A percentile compares a stretch with the other conserved stretches of the same genome.
phyloP scores from a whole-genome alignment of 2,329 filamentous ascomycete genomes.

The Venturia nashicola region DNA sequence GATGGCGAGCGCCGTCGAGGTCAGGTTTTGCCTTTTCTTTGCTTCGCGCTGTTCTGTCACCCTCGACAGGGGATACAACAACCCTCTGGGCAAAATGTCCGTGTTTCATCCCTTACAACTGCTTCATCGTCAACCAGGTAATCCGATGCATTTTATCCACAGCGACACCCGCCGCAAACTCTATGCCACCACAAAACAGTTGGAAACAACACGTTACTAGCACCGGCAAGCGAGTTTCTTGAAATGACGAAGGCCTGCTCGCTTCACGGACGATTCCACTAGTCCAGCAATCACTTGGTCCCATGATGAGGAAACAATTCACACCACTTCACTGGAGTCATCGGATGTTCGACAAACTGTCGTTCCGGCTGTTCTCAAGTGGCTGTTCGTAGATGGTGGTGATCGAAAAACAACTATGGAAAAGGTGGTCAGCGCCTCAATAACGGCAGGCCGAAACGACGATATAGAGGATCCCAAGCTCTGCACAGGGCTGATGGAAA shows the following conservation, averaged over 20 bases:
- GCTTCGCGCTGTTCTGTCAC: neutral
- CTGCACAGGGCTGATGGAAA: neutral
- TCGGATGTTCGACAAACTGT: neutral
- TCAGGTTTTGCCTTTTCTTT: neutral
- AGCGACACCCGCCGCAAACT: neutral
- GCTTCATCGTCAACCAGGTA: neutral
- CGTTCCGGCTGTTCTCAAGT: neutral
- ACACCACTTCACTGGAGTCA: too few species aligned
- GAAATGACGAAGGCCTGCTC: neutral
- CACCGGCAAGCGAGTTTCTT: neutral
- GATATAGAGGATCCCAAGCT: neutral
- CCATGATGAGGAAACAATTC: neutral
- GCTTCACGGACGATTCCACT: neutral
- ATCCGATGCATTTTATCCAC: neutral
- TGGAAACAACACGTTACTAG: neutral
- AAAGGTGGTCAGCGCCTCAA: too few species aligned
- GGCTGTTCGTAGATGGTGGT: neutral
- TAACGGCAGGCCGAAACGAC: neutral
- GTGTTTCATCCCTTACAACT: neutral
- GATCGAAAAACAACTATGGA: neutral
- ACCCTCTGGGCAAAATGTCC: neutral
- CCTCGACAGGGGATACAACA: neutral
- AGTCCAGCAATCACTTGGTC: neutral
- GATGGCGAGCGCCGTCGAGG: neutral
- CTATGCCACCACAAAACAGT: neutral